Base-by-base conservation (phyloP, 768 basidiomycete genomes). In the Suillus weaverae region DNA sequence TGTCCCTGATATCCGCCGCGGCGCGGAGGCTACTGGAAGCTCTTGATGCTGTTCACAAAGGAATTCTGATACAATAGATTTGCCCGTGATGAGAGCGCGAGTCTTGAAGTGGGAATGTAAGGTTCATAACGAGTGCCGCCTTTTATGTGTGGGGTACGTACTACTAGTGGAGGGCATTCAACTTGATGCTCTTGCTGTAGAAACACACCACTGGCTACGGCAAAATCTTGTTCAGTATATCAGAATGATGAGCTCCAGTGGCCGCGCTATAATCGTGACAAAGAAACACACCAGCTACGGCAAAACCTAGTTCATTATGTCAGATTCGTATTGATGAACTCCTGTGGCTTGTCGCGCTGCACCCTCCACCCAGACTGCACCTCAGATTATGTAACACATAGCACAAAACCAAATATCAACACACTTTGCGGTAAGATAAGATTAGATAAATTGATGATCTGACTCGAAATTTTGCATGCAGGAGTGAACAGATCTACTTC, bases 1-100 rank as follows among this genome's bases (percentile, higher is more conserved):
- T 83, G 8, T 80, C 81, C 11, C 71, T 69, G 38, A 86, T 72
- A 64, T 84, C 80, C 0, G 69, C n/a, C n/a, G n/a, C n/a, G n/a
- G n/a, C 26, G 26, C 74, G 4, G 66, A 44, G 26, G 53, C n/a
- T 43, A 32, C 60, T 16, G 63, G 62, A 39, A 73, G 61, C 16
- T 62, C 26, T 26, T 53, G 51, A 63, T 69, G 60, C 65, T 77
- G 76, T 26, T 74, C 73, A 16, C 68, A 64, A 41, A 73, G n/a
- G 30, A 68, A 76, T 32, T 57, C 65, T 57, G 39, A 10, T 9
- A 70, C 16, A 7, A 41, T 56, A 22, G 63, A 68, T 22, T 44
- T 67, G 4, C 60, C 66, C 70, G 75, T 73, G 18, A 35, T 59
- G 18, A 39, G 26, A 30, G 16, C 10, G 20, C 6, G 10, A 9